Conservation (phyloP, 352 stramenopile genomes). For the Phytopythium helicoides region DNA sequence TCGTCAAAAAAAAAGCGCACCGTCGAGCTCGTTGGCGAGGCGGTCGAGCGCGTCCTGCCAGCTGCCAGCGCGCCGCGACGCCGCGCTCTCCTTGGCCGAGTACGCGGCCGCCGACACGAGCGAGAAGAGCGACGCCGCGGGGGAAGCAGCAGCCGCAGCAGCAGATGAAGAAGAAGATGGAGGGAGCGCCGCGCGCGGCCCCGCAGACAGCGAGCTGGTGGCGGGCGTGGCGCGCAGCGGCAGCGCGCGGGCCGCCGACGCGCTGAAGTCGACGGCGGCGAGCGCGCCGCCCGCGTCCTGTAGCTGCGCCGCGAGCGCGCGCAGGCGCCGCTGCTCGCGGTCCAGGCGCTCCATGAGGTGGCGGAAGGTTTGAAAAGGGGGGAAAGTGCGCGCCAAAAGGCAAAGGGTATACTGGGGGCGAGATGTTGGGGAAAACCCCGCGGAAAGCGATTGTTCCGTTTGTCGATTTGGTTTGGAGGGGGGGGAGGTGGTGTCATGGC, state of each 20-base stretch:
- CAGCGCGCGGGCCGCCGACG: conserved; percentile 6
- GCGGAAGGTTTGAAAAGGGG: conserved; percentile 5
- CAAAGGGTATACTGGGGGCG: too few relatives aligned
- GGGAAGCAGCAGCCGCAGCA: background rate
- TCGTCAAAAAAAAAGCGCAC: too few relatives aligned
- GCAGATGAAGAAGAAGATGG: background rate
- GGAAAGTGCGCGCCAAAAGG: too few relatives aligned
- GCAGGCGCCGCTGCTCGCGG: conserved; percentile 13
- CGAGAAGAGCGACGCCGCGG: conserved; percentile 29
- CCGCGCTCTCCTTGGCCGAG: conserved; percentile 16
- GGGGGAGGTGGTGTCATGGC: too few relatives aligned
- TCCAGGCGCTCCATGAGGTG: conserved; percentile 3
- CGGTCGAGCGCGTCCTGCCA: conserved; percentile 30
- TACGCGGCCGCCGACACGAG: conserved; percentile 28
- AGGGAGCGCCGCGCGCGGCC: conserved; percentile 6
- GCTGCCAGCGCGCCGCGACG: conserved; percentile 9
- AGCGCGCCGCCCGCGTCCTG: conserved; percentile 21
- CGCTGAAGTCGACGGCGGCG: conserved; percentile 20
- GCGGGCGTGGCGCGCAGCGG: conserved; percentile 14
- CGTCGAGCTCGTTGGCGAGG: conserved; percentile 15
- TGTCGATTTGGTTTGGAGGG: too few relatives aligned
- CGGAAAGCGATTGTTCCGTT: too few relatives aligned
- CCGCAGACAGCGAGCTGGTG: conserved; percentile 2
- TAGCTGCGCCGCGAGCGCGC: conserved; percentile 27
- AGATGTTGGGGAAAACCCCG: too few relatives aligned